phyloP scores from a whole-genome alignment of 306 rosid genomes.

The Sphenostylis stenocarpa region DNA sequence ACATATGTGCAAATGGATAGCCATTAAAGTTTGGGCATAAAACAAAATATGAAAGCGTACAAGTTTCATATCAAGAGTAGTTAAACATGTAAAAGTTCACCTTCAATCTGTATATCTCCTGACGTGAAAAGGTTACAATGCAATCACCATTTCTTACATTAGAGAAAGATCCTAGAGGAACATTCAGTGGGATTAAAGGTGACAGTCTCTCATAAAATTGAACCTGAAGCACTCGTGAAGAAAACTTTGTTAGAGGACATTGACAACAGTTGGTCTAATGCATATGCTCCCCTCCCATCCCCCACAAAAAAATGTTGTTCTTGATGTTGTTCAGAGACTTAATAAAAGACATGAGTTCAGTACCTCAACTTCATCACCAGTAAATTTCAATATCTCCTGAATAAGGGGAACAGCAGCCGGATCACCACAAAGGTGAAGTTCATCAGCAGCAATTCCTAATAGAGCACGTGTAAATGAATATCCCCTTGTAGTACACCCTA shows the following conservation, averaged over 20 bases:
- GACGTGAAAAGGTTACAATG: conserved; percentile 84
- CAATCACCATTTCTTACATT: conserved; percentile 81
- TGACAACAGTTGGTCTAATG: background rate
- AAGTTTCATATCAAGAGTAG: background rate
- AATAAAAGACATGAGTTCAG: conserved; percentile 3
- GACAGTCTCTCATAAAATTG: conserved; percentile 77
- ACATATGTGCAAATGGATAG: background rate
- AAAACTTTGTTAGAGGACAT: conserved; percentile 7
- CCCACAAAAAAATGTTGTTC: background rate
- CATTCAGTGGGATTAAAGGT: conserved; percentile 73
- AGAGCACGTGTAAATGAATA: conserved; percentile 88
- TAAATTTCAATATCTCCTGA: conserved; percentile 76
- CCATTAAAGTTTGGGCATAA: background rate
- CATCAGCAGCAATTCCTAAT: conserved; percentile 89
- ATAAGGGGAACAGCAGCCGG: conserved; percentile 85
- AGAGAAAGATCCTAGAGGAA: conserved; percentile 78
- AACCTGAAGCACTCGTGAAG: conserved; percentile 51
- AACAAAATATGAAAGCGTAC: conserved; percentile 13
- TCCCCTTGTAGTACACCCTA: conserved; percentile 84
- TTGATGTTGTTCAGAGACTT: conserved; percentile 1
- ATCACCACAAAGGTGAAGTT: conserved; percentile 97
- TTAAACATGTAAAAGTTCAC: conserved; percentile 39
- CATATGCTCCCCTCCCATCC: background rate
- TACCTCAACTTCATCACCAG: conserved; percentile 87
- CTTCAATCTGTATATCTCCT: conserved; percentile 65